Percentiles rank a stretch among this genome's conserved stretches.
phyloP scores from a whole-genome alignment of 2,329 filamentous ascomycete species.

The Aspergillus clavatus region DNA sequence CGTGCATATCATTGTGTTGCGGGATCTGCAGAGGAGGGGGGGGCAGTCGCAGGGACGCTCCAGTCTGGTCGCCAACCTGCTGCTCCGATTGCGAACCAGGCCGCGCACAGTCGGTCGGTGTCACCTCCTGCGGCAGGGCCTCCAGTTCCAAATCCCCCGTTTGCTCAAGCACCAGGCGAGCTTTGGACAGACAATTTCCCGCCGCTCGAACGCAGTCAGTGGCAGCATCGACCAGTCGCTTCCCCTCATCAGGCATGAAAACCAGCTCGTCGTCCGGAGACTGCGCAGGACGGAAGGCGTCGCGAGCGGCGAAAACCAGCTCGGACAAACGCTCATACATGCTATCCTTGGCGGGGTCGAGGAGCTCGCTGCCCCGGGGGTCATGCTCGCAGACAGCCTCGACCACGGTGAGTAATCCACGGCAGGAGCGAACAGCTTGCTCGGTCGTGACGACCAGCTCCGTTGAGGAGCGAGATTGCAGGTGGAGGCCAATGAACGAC shows the following conservation, averaged over 20 bases:
- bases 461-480: constrained; percentile 84
- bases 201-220: constrained; percentile 85
- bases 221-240: constrained; percentile 68
- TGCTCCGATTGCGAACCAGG: constrained; percentile 18
- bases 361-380: constrained; percentile 58
- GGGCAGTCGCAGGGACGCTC: constrained; percentile 36
- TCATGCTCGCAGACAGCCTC: constrained; percentile 79
- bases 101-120: constrained; percentile 6
- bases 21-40: constrained; percentile 46
- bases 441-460: constrained; percentile 79
- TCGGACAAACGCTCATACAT: constrained; percentile 79
- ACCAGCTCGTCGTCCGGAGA: constrained; percentile 67
- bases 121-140: constrained; percentile 46
- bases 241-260: constrained; percentile 74
- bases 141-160: constrained; percentile 88
- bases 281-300: constrained; percentile 67
- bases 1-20: constrained; percentile 19
- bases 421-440: constrained; percentile 76
- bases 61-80: constrained; percentile 13
- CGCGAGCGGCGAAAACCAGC: constrained; percentile 73
- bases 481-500: constrained; percentile 87
- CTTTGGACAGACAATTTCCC: constrained; percentile 84
- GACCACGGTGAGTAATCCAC: constrained; percentile 71
- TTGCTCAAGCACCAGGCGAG: constrained; percentile 76
- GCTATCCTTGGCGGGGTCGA: constrained; percentile 64